phyloP scores from a whole-genome alignment of 306 rosid genomes.

The Phaseolus lunatus region DNA sequence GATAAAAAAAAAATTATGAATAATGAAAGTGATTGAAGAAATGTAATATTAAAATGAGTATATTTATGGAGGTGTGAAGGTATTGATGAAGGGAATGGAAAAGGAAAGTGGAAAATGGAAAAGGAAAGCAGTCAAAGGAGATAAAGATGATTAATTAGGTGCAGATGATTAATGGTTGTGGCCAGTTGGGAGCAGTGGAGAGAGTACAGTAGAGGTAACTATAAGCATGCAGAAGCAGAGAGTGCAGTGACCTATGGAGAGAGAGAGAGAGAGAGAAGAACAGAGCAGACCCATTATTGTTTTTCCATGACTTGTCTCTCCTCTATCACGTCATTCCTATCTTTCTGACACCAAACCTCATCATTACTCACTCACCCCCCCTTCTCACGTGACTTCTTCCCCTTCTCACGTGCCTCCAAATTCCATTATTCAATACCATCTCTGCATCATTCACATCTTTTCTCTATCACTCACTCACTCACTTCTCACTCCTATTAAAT shows the following conservation, averaged over 20 bases:
- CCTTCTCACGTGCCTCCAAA: not conserved
- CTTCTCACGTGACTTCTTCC: not conserved
- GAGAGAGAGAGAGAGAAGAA: too few relatives aligned
- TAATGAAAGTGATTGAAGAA: too few relatives aligned
- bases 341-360: slow-evolving; percentile 43
- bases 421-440: not conserved
- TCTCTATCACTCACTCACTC: not conserved
- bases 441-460: too few relatives aligned
- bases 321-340: slow-evolving; percentile 57
- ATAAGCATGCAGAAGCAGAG: slow-evolving; percentile 5
- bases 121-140: not conserved
- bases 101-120: too few relatives aligned
- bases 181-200: not conserved
- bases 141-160: not conserved
- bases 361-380: slow-evolving; percentile 50
- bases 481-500: not conserved
- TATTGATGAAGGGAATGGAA: too few relatives aligned
- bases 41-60: too few relatives aligned
- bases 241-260: not conserved
- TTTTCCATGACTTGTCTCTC: slow-evolving; percentile 28
- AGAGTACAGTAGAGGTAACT: not conserved
- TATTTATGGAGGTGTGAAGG: too few relatives aligned
- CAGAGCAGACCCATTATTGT: slow-evolving; percentile 14
- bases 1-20: too few relatives aligned
- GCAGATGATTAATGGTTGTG: not conserved